Percentiles rank a stretch among this genome's conserved stretches.
phyloP scores from a whole-genome alignment of 805 yeast species.

The Komagataella mondaviorum region DNA sequence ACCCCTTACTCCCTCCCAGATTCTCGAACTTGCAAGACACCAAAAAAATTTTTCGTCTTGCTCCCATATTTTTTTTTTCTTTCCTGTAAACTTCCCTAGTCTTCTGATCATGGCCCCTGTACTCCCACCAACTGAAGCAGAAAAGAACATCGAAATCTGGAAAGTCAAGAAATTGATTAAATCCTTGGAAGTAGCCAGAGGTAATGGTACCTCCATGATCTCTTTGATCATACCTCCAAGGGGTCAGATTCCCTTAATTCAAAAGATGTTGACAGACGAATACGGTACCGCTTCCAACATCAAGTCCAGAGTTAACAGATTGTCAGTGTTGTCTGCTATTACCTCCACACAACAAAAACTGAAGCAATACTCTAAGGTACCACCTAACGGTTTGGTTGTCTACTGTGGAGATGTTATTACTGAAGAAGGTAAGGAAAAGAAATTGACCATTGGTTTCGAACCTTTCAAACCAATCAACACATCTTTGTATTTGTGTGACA shows the following conservation, averaged over 20 bases:
- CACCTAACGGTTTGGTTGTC: slow-evolving; percentile 87
- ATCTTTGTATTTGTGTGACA: slow-evolving; percentile 91
- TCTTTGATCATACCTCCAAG: slow-evolving; percentile 92
- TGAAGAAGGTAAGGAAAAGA: slow-evolving; percentile 95
- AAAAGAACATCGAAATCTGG: slow-evolving; percentile 97
- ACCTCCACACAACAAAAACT: slow-evolving; percentile 96
- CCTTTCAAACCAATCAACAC: slow-evolving; percentile 99
- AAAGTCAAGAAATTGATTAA: slow-evolving; percentile 91
- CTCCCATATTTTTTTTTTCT: neutral
- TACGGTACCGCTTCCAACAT: slow-evolving; percentile 98
- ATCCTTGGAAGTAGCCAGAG: slow-evolving; percentile 81
- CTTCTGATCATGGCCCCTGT: slow-evolving; percentile 17
- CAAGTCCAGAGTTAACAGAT: slow-evolving; percentile 93
- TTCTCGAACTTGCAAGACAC: neutral
- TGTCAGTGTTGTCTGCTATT: slow-evolving; percentile 91
- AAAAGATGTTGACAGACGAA: slow-evolving; percentile 92
- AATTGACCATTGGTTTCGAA: slow-evolving; percentile 92
- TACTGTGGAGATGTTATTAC: slow-evolving; percentile 98
- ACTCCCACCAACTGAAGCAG: slow-evolving; percentile 55
- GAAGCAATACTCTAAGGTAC: slow-evolving; percentile 79
- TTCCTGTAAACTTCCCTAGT: neutral
- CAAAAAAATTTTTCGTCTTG: neutral
- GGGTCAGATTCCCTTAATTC: slow-evolving; percentile 80
- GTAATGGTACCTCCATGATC: slow-evolving; percentile 99
- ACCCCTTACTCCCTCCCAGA: neutral